phyloP scores from a whole-genome alignment of 225 moss, liverwort and hornwort genomes.

The Asterella californica region DNA sequence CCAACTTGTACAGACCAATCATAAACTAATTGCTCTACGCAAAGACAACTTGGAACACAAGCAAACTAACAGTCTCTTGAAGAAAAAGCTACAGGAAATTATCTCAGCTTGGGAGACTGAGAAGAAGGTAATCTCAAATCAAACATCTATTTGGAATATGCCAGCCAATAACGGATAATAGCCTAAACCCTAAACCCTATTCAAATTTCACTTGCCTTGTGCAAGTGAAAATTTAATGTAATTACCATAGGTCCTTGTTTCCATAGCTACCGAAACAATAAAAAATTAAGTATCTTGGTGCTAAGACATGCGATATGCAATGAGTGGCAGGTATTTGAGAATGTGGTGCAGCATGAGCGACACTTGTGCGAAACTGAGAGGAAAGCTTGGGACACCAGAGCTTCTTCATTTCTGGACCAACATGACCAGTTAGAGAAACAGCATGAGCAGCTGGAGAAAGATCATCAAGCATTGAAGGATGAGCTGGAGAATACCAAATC shows the following conservation, averaged over 20 bases:
- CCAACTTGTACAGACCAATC: conserved; percentile 24
- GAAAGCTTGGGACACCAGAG: conserved; percentile 56
- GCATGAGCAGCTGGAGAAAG: conserved; percentile 61
- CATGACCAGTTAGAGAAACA: conserved; percentile 58
- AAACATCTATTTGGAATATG: background rate
- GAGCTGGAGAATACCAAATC: conserved; percentile 80
- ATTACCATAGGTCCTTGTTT: too few species aligned
- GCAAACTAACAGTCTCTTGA: conserved; percentile 59
- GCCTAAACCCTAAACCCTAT: too few species aligned
- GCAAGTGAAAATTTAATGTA: too few species aligned
- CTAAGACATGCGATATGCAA: background rate
- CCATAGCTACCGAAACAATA: too few species aligned
- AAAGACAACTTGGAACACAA: conserved; percentile 65
- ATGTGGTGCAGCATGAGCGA: conserved; percentile 51
- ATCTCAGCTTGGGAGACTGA: conserved; percentile 57
- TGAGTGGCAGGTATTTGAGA: conserved; percentile 48
- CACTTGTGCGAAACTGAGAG: conserved; percentile 57
- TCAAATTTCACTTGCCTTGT: too few species aligned
- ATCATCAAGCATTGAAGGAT: conserved; percentile 65
- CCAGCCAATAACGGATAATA: background rate
- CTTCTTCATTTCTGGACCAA: conserved; percentile 41
- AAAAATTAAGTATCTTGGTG: too few species aligned
- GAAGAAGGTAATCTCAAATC: conserved; percentile 41
- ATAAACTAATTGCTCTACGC: conserved; percentile 48
- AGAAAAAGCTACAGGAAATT: conserved; percentile 67